phyloP scores from a whole-genome alignment of 192 early-diverging fungal species.

The Obelidium mucronatum region DNA sequence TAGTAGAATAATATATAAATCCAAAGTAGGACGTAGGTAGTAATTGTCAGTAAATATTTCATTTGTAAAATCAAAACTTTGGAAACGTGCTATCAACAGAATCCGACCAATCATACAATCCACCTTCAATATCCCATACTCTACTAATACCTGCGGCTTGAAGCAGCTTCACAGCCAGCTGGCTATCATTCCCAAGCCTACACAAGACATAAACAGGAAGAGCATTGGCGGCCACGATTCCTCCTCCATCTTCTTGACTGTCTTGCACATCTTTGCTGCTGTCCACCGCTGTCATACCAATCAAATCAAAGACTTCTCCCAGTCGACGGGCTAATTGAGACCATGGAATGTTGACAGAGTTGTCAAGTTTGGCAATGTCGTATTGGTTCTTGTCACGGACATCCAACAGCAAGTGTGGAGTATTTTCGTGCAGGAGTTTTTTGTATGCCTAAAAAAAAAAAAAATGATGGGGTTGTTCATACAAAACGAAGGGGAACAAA shows the following conservation, averaged over 20 bases:
- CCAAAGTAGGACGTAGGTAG: no score
- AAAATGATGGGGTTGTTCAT: not conserved
- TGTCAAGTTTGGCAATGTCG: slow-evolving; percentile 80
- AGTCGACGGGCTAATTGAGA: slow-evolving; percentile 14
- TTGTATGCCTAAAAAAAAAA: slow-evolving; percentile 53
- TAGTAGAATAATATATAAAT: no score
- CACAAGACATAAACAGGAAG: slow-evolving; percentile 82
- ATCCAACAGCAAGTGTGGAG: slow-evolving; percentile 84
- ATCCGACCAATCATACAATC: slow-evolving; percentile 77
- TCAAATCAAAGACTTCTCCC: slow-evolving; percentile 33
- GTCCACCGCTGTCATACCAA: slow-evolving; percentile 33
- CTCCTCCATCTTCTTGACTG: slow-evolving; percentile 42
- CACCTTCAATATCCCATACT: slow-evolving; percentile 84
- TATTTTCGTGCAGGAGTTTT: slow-evolving; percentile 33
- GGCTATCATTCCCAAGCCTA: slow-evolving; percentile 89
- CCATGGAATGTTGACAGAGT: slow-evolving; percentile 69
- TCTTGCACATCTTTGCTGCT: not conserved
- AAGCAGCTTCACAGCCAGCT: slow-evolving; percentile 82
- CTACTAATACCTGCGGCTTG: slow-evolving; percentile 65
- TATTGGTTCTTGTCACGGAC: slow-evolving; percentile 87
- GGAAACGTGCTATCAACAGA: slow-evolving; percentile 84
- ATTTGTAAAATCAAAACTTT: slow-evolving; percentile 46
- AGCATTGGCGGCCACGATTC: not conserved
- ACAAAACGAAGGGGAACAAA: not conserved
- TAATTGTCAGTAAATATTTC: not conserved